Base-by-base conservation (phyloP, 805 yeast genomes). In the Nakazawaea pomicola region DNA sequence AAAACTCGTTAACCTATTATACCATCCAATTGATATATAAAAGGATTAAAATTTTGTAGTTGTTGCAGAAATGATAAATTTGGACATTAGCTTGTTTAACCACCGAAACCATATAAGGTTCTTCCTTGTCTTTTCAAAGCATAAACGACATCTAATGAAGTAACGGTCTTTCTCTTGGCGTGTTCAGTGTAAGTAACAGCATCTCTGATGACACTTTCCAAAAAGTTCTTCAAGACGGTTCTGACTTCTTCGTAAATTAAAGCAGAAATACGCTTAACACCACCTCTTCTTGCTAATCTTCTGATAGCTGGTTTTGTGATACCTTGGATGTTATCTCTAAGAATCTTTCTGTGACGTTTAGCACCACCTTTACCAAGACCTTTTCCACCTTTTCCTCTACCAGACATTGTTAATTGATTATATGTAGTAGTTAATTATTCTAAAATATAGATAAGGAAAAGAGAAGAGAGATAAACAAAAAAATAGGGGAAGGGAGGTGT, bases 301-400 rank as follows among this genome's bases (percentile, higher is more conserved):
- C 99, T 89, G 66, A 91, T 91, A 65, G 99, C 99, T 67, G 99
- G 99, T 82, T 91, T 91, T 51, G 99, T 91, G 68, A 91, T 91
- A 79, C 99, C 99, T 76, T 90, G 97, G 58, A 93, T 91, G 91
- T 91, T 93, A 72, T 93, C 99, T 80, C 98, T 90, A 55, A 90
- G 79, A 73, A 91, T 87, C 87, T 90, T 90, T 83, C 98, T 88
- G 89, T 91, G 99, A 75, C 99, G 89, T 83, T 91, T 91, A 62
- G 99, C 99, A 78, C 99, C 99, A 76, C 97, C 98, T 78, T 93
- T 93, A 65, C 99, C 99, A 62, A 93, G 80, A 76, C 99, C 99
- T 86, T 93, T 93, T 67, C 98, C 99, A 67, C 98, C 98, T 88
- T 93, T 91, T 65, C 99, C 99, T 81, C 97, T 90, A 70, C 98